Conservation (phyloP, 2,329 filamentous ascomycete species). For the Hymenoscyphus infarciens region DNA sequence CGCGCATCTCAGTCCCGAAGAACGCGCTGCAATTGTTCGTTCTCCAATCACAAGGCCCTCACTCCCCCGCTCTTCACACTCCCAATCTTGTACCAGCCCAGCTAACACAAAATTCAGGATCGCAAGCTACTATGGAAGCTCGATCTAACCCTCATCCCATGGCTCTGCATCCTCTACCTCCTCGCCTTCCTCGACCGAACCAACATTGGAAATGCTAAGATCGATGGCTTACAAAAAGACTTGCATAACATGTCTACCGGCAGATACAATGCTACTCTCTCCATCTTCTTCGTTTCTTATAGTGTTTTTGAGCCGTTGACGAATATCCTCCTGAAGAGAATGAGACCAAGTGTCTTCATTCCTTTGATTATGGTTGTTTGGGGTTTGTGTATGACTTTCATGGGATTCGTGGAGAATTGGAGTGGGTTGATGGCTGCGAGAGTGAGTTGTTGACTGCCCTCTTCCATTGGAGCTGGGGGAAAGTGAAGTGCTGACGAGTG, state of each 20-base stretch:
- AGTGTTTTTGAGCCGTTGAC: conserved; percentile 72
- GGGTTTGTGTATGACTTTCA: conserved; percentile 64
- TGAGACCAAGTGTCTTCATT: conserved; percentile 75
- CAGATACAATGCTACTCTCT: conserved; percentile 71
- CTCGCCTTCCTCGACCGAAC: conserved; percentile 72
- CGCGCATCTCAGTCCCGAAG: conserved; percentile 59
- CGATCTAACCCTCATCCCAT: conserved; percentile 59
- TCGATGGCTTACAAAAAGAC: conserved; percentile 56
- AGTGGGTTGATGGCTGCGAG: conserved; percentile 34
- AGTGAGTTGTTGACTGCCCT: too few relatives aligned
- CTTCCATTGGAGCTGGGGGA: too few relatives aligned
- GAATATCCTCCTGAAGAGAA: conserved; percentile 67
- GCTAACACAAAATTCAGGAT: conserved; percentile 45
- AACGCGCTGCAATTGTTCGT: conserved; percentile 57
- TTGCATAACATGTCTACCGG: conserved; percentile 55
- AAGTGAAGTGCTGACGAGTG: not conserved
- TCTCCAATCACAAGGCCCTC: too few relatives aligned
- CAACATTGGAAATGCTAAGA: conserved; percentile 74
- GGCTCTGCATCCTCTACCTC: conserved; percentile 71
- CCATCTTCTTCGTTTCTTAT: conserved; percentile 86
- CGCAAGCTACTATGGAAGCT: conserved; percentile 59
- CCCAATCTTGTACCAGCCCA: not conserved
- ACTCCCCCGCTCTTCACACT: not conserved
- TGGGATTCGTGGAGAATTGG: conserved; percentile 34
- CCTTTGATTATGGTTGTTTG: conserved; percentile 73